Base-by-base conservation (phyloP, 148 eudicot species). In the Diospyros lotus region DNA sequence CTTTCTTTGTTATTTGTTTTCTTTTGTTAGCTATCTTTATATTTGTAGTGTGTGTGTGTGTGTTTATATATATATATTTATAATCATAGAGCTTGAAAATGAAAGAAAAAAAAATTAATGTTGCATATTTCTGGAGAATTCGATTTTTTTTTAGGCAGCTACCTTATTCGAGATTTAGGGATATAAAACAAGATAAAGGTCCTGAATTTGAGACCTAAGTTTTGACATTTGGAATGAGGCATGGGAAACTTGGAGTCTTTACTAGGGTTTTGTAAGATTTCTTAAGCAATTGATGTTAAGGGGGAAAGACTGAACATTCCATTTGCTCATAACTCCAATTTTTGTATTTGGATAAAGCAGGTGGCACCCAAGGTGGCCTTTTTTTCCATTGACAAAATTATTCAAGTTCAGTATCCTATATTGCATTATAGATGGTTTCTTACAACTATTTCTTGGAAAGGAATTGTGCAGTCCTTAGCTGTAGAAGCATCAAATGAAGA, bases 281-380 rank as follows among this genome's bases (percentile, higher is more conserved):
- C 9, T 52, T 43, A 52, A 2, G 17, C 59, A 6, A 69, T 51
- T 52, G 59, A 18, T 18, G 15, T 69, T 69, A 39, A 52, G 73
- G 73, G 14, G 38, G n/a, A 55, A 14, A 70, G 28, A 42, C 14
- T 56, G n/a, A 40, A 70, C 8, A 70, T 7, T 68, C 45, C 50
- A 50, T 43, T 44, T 69, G 60, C 52, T 68, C 4, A 76, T 4
- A 53, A 43, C 17, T 58, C 12, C 70, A 42, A 28, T 46, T 60
- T 41, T 78, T n/a, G n/a, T 77, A 15, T 17, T 62, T 48, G 17
- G 54, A 55, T 82, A 63, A 28, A 75, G 76, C 89, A 91, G 97
- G 88, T 91, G 91, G 86, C 86, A 84, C 71, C 78, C 83, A 43
- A 88, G 82, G 76, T 74, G 79, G 80, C 81, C 78, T 48, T 48